Evolutionary conservation across 1,284 basidiomycete genomes (phyloP), one percentile per base, ranked within the genome.

Genomic region (Cutaneotrichosporon sp.): DNA sequence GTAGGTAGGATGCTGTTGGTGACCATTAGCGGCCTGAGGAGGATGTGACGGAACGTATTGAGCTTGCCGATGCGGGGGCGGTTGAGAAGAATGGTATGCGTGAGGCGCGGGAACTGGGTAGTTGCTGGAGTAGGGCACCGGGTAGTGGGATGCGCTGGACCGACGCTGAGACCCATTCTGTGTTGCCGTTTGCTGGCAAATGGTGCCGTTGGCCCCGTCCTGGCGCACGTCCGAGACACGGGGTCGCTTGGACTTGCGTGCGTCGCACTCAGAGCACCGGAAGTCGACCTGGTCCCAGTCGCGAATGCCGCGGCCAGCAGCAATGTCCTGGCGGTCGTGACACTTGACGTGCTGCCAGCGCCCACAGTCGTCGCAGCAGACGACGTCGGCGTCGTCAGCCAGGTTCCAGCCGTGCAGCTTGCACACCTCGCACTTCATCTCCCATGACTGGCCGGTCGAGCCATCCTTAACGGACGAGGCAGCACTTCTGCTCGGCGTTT

Each of bases 341-440:
- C 80, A 81, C 46, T 71, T 73, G 32, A 74, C 73, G 67, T 81
- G 80, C 60, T 81, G 79, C 84, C 84, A 84, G 32, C 82, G 74
- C 11, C 81, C 80, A 68, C 84, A 85, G 36, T 78, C 74, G 64
- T 85, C 84, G 66, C 84, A 85, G 47, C 77, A 82, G 13, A 84
- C 83, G 36, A 84, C 72, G 62, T 82, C 80, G 5, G 75, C 63
- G 49, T 81, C 81, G 34, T 82, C 82, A 49, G 36, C 53, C 34
- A 81, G 59, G 67, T 84, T 83, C 79, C 81, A 81, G 8, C 82
- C 83, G 4, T 73, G 67, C 64, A 76, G 75, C 58, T 74, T 71
- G 66, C 84, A 85, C 0, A 84, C 74, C 67, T 84, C 83, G 69
- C 84, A 85, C 53, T 76, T 76, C 38, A 84, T 70, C 65, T 82